Percentiles rank a stretch among this genome's conserved stretches.
These are phyloP conservation scores for Vitis hybrid DNA, from an alignment of 177 flowering plant genomes.

Conservation along the genomic window DNA sequence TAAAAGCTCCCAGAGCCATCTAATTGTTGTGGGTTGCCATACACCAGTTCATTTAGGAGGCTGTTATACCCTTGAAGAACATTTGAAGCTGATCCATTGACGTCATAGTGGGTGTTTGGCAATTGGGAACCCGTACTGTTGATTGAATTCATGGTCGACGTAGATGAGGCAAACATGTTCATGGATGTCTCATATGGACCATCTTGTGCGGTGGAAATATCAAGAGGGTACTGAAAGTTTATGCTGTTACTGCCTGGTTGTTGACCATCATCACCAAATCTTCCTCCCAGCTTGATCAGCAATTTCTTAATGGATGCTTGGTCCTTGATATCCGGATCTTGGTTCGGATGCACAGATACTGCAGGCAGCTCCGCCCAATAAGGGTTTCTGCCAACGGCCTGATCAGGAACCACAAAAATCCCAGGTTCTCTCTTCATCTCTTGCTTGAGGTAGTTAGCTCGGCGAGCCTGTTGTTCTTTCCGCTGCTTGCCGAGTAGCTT, in stretches of 20 bases:
- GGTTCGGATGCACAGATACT: slow-evolving; percentile 11
- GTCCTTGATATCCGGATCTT: slow-evolving; percentile 25
- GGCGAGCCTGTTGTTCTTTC: slow-evolving; percentile 48
- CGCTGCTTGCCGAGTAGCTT: slow-evolving; percentile 67
- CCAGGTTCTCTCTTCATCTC: slow-evolving; percentile 31
- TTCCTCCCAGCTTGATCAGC: slow-evolving; percentile 49
- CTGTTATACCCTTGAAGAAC: slow-evolving; percentile 27
- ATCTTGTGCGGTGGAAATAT: slow-evolving; percentile 25
- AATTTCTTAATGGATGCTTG: slow-evolving; percentile 41
- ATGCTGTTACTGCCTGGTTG: slow-evolving; percentile 6
- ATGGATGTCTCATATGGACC: slow-evolving; percentile 18
- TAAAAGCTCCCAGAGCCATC: slow-evolving; percentile 24
- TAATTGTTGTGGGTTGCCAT: slow-evolving; percentile 17
- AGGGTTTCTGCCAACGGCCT: background rate
- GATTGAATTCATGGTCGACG: slow-evolving; percentile 13
- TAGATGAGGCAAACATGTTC: slow-evolving; percentile 17
- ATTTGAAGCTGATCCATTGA: slow-evolving; percentile 3
- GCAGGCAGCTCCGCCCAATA: slow-evolving; percentile 26
- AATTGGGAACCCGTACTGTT: slow-evolving; percentile 20
- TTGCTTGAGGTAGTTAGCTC: slow-evolving; percentile 32
- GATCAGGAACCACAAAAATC: slow-evolving; percentile 12
- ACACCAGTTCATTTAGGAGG: slow-evolving; percentile 23
- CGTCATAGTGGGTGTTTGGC: slow-evolving; percentile 12
- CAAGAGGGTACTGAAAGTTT: slow-evolving; percentile 19
- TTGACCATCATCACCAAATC: slow-evolving; percentile 32